These are phyloP conservation scores for Boletus rubroflammeus DNA, from an alignment of 768 basidiomycete species.

Conservation along the genomic window DNA sequence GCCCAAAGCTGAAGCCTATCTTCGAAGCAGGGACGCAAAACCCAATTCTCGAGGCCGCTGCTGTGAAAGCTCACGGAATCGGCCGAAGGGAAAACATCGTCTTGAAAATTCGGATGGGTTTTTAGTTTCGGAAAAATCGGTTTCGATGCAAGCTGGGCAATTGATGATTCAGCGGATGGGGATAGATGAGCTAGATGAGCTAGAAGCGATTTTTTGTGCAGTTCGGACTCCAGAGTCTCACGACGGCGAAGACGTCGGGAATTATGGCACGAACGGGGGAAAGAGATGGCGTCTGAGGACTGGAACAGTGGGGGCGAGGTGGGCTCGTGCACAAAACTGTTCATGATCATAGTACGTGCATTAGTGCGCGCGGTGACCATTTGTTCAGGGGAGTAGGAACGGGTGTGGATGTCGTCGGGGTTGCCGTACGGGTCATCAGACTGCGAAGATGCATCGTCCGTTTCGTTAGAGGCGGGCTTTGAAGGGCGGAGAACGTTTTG, in stretches of 20 bases:
- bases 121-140: conserved; percentile 25
- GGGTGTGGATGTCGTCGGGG: conserved; percentile 14
- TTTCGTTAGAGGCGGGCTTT: conserved; percentile 21
- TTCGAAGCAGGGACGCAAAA: conserved; percentile 71
- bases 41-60: conserved; percentile 64
- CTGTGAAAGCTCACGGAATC: conserved; percentile 33
- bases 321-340: conserved; percentile 39
- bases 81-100: conserved; percentile 17
- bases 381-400: conserved; percentile 23
- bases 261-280: conserved; percentile 56
- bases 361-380: conserved; percentile 35
- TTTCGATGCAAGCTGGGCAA: conserved; percentile 43
- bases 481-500: conserved; percentile 21
- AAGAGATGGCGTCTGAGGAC: conserved; percentile 34
- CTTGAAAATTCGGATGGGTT: conserved; percentile 35
- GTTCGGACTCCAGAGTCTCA: conserved; percentile 40
- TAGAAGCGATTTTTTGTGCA: conserved; percentile 53
- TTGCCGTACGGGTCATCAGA: conserved; percentile 35
- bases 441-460: conserved; percentile 36
- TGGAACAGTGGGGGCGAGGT: conserved; percentile 50
- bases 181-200: conserved; percentile 41
- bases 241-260: conserved; percentile 33
- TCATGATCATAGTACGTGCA: conserved; percentile 43
- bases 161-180: conserved; percentile 39
- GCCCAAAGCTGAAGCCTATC: conserved; percentile 60